A percentile compares a stretch with the other conserved stretches of the same genome.
phyloP scores from a whole-genome alignment of 1,284 basidiomycete species.

The Inonotus obliquus region DNA sequence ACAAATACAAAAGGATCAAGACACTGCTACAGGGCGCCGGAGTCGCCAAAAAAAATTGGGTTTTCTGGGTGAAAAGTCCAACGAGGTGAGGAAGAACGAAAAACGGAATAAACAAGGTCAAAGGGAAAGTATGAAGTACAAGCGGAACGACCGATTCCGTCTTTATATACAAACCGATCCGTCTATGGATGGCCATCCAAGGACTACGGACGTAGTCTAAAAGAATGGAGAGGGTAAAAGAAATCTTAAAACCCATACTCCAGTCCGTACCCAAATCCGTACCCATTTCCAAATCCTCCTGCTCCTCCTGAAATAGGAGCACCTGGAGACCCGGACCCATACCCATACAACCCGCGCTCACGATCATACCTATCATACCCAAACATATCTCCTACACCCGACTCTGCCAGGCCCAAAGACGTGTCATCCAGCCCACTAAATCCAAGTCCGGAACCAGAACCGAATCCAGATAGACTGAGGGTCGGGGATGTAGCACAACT shows the following conservation, averaged over 20 bases:
- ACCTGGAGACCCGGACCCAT: background rate
- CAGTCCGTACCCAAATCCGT: background rate
- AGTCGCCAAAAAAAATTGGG: background rate
- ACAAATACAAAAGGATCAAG: background rate
- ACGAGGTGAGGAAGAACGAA: background rate
- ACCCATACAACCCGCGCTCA: background rate
- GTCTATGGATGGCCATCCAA: background rate
- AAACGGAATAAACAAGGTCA: background rate
- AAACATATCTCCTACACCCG: background rate
- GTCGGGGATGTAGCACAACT: background rate
- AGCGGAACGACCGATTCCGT: background rate
- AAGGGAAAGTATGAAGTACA: background rate
- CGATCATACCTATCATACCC: background rate
- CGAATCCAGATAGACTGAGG: too few relatives aligned
- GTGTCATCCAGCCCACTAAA: too few relatives aligned
- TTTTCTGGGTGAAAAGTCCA: background rate
- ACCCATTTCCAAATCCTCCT: constrained; percentile 13
- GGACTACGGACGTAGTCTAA: background rate
- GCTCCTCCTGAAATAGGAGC: background rate
- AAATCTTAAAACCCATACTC: background rate
- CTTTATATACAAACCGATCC: background rate
- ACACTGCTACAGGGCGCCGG: background rate
- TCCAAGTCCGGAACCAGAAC: too few relatives aligned
- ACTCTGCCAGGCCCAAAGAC: too few relatives aligned
- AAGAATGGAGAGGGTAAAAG: background rate